Conservation (phyloP, 2,329 filamentous ascomycete genomes). For the Sporothrix euskadiensis region DNA sequence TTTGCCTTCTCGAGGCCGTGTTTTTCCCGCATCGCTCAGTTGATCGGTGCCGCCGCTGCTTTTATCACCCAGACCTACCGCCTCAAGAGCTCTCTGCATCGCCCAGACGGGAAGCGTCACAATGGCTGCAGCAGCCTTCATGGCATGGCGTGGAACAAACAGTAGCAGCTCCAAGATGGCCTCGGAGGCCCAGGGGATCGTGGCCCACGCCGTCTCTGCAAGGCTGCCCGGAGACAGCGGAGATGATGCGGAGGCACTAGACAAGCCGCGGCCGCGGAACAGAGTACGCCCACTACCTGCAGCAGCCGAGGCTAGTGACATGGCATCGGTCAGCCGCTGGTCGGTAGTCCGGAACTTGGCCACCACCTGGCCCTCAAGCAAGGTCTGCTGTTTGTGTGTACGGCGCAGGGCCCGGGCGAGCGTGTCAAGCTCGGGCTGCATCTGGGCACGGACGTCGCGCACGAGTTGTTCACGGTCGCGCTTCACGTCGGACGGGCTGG, state of each 20-base stretch:
- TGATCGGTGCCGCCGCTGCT: not conserved
- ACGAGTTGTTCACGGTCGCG: conserved; percentile 40
- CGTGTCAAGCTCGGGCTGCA: conserved; percentile 83
- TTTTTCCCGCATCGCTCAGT: not conserved
- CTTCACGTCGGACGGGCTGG: conserved; percentile 33
- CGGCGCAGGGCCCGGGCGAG: conserved; percentile 84
- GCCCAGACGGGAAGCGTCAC: conserved; percentile 4
- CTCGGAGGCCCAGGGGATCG: not conserved
- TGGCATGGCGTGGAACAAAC: conserved; percentile 28
- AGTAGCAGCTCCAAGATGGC: conserved; percentile 3
- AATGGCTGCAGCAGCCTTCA: not conserved
- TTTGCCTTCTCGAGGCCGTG: not conserved
- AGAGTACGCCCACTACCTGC: conserved; percentile 57
- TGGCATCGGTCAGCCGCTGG: conserved; percentile 69
- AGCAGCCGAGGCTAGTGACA: conserved; percentile 72
- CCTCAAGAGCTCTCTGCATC: not conserved
- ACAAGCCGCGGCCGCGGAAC: conserved; percentile 37
- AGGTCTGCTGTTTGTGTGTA: conserved; percentile 84
- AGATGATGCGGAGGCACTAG: conserved; percentile 31
- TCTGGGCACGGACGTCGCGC: conserved; percentile 61
- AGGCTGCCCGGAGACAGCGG: conserved; percentile 38
- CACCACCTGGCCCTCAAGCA: conserved; percentile 75
- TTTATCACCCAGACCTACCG: not conserved
- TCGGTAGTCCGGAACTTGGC: conserved; percentile 72
- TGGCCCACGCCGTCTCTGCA: conserved; percentile 38